Conservation (phyloP, 371 early-diverging fungal species). For the Mucor piriformis region DNA sequence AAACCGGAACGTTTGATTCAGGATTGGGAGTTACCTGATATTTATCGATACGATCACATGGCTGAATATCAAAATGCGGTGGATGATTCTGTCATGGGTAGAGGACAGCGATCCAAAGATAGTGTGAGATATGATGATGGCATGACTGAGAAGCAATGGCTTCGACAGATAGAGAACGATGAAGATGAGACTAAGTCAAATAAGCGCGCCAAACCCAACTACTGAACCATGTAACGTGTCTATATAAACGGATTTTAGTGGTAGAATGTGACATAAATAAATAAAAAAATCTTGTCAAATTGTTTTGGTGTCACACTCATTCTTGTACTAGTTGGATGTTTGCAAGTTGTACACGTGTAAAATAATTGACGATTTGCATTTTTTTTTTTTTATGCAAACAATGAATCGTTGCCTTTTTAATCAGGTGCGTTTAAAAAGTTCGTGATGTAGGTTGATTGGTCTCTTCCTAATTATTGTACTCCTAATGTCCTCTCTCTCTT, state of each 20-base stretch:
- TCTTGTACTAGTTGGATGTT: too few species aligned
- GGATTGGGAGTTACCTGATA: constrained; percentile 86
- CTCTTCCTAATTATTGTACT: not conserved
- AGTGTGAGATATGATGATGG: constrained; percentile 88
- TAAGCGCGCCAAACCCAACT: constrained; percentile 15
- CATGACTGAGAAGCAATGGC: constrained; percentile 93
- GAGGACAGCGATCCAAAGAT: constrained; percentile 72
- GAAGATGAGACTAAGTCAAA: constrained; percentile 4
- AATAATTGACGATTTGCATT: not conserved
- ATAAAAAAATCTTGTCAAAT: not conserved
- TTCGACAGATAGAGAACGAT: constrained; percentile 35
- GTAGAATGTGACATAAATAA: constrained; percentile 5
- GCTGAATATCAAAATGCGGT: constrained; percentile 27
- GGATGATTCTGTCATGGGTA: constrained; percentile 55
- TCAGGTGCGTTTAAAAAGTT: constrained; percentile 11
- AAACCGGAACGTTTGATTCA: constrained; percentile 78
- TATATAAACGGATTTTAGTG: not conserved
- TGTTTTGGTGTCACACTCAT: not conserved
- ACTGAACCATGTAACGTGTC: not conserved
- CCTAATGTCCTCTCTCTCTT: not conserved
- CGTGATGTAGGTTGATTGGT: constrained; percentile 19
- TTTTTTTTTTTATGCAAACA: not conserved
- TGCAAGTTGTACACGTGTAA: not conserved
- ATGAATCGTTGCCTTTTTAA: constrained; percentile 3
- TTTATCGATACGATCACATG: constrained; percentile 66